Evolutionary conservation across 2,329 filamentous ascomycete species (phyloP).

Genomic region (Colletotrichum karsti): DNA sequence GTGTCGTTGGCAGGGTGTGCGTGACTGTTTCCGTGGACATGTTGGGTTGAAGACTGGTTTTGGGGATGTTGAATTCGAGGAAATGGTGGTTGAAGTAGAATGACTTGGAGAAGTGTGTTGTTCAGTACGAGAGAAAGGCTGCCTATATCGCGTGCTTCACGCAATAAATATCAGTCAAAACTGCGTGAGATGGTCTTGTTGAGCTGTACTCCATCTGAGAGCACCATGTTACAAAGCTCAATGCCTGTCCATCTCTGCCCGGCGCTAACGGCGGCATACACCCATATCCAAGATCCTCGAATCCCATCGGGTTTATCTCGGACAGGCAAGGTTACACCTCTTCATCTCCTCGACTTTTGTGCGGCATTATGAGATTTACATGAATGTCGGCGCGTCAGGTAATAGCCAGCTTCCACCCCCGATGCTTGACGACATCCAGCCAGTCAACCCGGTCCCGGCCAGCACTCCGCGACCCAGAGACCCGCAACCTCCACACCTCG

Average conservation of each 20-base stretch:
- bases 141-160: not conserved
- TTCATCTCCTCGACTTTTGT: too few relatives aligned
- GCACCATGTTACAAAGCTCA: not conserved
- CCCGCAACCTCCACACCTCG: slow-evolving; percentile 6
- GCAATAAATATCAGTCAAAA: not conserved
- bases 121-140: not conserved
- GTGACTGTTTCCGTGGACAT: not conserved
- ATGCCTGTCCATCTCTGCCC: fast-evolving
- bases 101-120: not conserved
- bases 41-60: not conserved
- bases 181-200: not conserved
- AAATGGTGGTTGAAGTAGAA: too few relatives aligned
- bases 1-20: not conserved
- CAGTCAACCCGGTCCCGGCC: not conserved
- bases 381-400: too few relatives aligned
- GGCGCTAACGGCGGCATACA: not conserved
- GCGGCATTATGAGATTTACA: too few relatives aligned
- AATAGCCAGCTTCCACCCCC: slow-evolving; percentile 22
- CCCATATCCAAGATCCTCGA: not conserved
- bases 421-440: slow-evolving; percentile 11
- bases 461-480: not conserved
- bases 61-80: too few relatives aligned
- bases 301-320: not conserved
- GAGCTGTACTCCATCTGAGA: fast-evolving
- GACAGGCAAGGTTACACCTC: not conserved